Percentiles rank a stretch among this genome's conserved stretches.
These are phyloP conservation scores for Aspergillus caelatus DNA, from an alignment of 2,329 filamentous ascomycete genomes.

Conservation along the genomic window DNA sequence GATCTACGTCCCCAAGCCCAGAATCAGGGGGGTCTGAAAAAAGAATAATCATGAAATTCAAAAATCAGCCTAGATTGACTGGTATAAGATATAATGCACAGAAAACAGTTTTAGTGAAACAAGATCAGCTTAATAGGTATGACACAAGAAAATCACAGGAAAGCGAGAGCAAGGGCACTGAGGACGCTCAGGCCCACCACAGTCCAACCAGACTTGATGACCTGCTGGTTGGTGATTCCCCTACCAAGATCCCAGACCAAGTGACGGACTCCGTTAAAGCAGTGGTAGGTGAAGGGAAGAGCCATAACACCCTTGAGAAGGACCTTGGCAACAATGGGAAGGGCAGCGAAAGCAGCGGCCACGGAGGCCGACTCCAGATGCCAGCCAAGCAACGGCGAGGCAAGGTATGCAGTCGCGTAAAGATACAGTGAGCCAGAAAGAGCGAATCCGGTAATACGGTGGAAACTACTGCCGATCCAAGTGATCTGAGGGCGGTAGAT, in stretches of 20 bases:
- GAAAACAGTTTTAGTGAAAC: slow-evolving; percentile 32
- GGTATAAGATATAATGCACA: slow-evolving; percentile 28
- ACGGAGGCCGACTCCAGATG: slow-evolving; percentile 67
- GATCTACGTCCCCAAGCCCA: background rate
- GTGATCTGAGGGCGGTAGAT: slow-evolving; percentile 89
- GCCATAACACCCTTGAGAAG: slow-evolving; percentile 61
- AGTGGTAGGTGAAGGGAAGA: slow-evolving; percentile 69
- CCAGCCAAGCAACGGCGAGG: slow-evolving; percentile 73
- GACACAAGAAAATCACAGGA: slow-evolving; percentile 40
- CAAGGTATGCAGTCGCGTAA: slow-evolving; percentile 80
- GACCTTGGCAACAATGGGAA: slow-evolving; percentile 63
- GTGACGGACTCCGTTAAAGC: slow-evolving; percentile 71
- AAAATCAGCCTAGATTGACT: slow-evolving; percentile 27
- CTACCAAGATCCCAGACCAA: slow-evolving; percentile 69
- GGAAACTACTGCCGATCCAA: slow-evolving; percentile 74
- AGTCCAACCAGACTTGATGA: slow-evolving; percentile 67
- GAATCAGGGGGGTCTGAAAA: slow-evolving; percentile 5
- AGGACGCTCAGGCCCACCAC: slow-evolving; percentile 60
- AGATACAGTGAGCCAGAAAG: slow-evolving; percentile 76
- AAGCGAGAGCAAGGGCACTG: slow-evolving; percentile 52
- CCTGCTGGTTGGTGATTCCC: slow-evolving; percentile 64
- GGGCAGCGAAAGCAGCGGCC: slow-evolving; percentile 65
- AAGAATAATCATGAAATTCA: slow-evolving; percentile 17
- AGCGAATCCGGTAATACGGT: slow-evolving; percentile 79
- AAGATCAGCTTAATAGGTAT: slow-evolving; percentile 34